phyloP scores from a whole-genome alignment of 352 stramenopile genomes.

The Pythium dissimile region DNA sequence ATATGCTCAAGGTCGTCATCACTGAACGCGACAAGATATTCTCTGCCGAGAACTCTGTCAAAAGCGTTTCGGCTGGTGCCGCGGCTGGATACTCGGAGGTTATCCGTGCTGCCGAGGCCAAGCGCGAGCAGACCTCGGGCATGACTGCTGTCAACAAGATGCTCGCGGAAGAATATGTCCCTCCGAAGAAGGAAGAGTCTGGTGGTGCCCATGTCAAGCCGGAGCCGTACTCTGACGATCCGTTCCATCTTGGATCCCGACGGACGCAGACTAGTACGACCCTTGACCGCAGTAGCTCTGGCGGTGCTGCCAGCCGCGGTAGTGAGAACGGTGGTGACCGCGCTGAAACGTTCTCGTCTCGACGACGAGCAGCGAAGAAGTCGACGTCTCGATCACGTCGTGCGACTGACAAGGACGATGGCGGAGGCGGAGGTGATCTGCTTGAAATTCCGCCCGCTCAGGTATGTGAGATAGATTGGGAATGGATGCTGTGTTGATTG shows the following conservation, averaged over 20 bases:
- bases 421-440: constrained; percentile 45
- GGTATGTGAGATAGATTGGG: too few relatives aligned
- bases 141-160: constrained; percentile 75
- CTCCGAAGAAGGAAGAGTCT: constrained; percentile 39
- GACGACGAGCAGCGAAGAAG: constrained; percentile 69
- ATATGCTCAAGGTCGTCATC: constrained; percentile 88
- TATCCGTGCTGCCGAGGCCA: constrained; percentile 62
- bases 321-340: constrained; percentile 36
- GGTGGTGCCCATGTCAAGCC: constrained; percentile 27
- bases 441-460: constrained; percentile 43
- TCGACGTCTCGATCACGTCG: constrained; percentile 43
- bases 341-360: constrained; percentile 66
- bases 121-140: constrained; percentile 56
- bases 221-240: constrained; percentile 77
- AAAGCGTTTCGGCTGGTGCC: constrained; percentile 52
- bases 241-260: constrained; percentile 63
- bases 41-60: constrained; percentile 62
- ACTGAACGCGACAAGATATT: constrained; percentile 79
- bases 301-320: constrained; percentile 15
- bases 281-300: constrained; percentile 23
- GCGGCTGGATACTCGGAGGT: constrained; percentile 65
- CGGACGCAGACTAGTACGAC: constrained; percentile 40
- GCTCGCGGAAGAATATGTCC: constrained; percentile 74
- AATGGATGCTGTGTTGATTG: too few relatives aligned
- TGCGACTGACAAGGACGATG: constrained; percentile 46